A percentile compares a stretch with the other conserved stretches of the same genome.
phyloP scores from a whole-genome alignment of 1,284 basidiomycete genomes.

The Melampsora larici-populina region DNA sequence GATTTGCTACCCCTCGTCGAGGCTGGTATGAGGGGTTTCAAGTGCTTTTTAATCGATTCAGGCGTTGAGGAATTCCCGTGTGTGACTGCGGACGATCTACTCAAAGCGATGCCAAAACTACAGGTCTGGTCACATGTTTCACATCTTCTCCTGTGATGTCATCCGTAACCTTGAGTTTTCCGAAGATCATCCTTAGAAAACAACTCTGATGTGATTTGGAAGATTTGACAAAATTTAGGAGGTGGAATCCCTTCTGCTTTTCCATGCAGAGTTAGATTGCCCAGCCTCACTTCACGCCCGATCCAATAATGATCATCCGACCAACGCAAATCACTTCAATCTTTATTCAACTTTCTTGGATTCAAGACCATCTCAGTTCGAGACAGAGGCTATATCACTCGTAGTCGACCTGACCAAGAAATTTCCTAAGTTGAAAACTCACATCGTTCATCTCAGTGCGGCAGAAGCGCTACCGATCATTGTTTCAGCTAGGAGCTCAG shows the following conservation, averaged over 20 bases:
- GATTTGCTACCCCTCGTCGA: conserved; percentile 67
- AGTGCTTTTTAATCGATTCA: conserved; percentile 89
- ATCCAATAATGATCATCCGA: conserved; percentile 32
- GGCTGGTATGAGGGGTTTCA: conserved; percentile 84
- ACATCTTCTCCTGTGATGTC: neutral
- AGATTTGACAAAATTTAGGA: conserved; percentile 57
- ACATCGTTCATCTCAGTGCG: conserved; percentile 89
- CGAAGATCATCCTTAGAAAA: neutral
- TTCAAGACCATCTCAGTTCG: conserved; percentile 74
- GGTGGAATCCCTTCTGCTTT: conserved; percentile 68
- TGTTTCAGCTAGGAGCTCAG: conserved; percentile 62
- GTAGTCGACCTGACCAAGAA: conserved; percentile 65
- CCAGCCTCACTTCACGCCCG: conserved; percentile 17
- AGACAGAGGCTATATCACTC: conserved; percentile 65
- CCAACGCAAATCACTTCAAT: conserved; percentile 57
- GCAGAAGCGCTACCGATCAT: conserved; percentile 72
- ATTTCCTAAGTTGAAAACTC: conserved; percentile 71
- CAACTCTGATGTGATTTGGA: neutral
- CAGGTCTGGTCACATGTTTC: conserved; percentile 58
- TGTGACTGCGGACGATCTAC: conserved; percentile 69
- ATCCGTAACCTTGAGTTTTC: neutral
- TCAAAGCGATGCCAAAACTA: conserved; percentile 67
- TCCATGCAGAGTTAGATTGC: conserved; percentile 80
- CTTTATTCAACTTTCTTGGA: conserved; percentile 74
- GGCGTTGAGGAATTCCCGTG: conserved; percentile 91